Conservation (phyloP, 2,329 filamentous ascomycete genomes). For the Calonectria crousiana region DNA sequence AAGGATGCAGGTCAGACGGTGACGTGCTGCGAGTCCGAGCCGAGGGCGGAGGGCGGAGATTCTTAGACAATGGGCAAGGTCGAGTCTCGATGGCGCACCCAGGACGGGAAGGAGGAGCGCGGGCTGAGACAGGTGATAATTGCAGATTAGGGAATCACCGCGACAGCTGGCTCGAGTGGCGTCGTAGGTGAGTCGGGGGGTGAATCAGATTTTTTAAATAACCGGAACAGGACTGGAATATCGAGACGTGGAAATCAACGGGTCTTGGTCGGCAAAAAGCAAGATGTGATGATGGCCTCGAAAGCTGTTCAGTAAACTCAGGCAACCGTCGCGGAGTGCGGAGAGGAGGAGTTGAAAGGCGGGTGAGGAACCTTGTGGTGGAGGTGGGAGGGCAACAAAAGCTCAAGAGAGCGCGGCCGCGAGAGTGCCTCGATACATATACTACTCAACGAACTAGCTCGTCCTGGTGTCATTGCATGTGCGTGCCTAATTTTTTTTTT, state of each 20-base stretch:
- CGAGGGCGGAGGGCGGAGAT: neutral
- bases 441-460: constrained; percentile 6
- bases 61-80: constrained; percentile 12
- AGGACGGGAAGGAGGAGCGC: neutral
- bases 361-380: constrained; percentile 3
- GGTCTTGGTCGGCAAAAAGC: constrained; percentile 2
- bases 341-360: constrained; percentile 13
- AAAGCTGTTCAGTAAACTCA: neutral
- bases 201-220: constrained; percentile 11
- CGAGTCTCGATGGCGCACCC: neutral
- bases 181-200: neutral
- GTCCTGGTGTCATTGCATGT: neutral
- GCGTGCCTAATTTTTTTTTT: constrained; percentile 22
- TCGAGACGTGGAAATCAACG: neutral
- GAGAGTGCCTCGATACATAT: constrained; percentile 34
- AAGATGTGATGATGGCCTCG: neutral
- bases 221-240: constrained; percentile 10
- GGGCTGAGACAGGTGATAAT: constrained; percentile 23
- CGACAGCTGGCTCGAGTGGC: constrained; percentile 5
- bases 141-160: neutral
- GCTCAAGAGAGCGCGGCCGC: constrained; percentile 24
- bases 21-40: constrained; percentile 5
- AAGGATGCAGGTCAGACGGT: neutral
- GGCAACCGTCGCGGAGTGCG: neutral
- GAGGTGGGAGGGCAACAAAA: constrained; percentile 16